Evolutionary conservation across 176 grass and related monocot genomes (phyloP).

Genomic region (Oryza brachyantha): DNA sequence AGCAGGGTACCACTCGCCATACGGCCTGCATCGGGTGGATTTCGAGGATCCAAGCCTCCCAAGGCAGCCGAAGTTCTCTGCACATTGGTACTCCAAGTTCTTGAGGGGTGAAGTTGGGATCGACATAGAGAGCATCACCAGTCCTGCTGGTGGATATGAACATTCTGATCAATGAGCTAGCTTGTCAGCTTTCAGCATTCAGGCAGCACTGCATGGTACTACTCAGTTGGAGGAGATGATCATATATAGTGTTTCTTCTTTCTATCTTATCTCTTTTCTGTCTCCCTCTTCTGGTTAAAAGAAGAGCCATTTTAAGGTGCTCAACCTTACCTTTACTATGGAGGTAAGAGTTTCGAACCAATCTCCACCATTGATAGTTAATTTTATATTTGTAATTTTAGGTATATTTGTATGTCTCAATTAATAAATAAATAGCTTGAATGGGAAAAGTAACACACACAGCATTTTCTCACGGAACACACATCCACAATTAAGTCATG

Average conservation of each 20-base stretch:
- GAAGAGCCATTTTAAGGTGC: too few species aligned
- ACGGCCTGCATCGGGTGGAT: conserved; percentile 46
- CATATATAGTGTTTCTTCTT: not conserved
- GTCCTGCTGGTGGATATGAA: not conserved
- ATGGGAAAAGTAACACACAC: too few species aligned
- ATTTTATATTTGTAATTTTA: too few species aligned
- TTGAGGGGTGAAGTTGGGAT: conserved; percentile 33
- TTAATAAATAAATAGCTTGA: too few species aligned
- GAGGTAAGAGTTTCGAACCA: too few species aligned
- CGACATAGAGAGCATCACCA: conserved; percentile 4
- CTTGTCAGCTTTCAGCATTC: not conserved
- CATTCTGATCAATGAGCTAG: conserved; percentile 29
- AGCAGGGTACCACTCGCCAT: conserved; percentile 35
- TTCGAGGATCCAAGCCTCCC: conserved; percentile 35
- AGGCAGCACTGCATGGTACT: too few species aligned
- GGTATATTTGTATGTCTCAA: too few species aligned
- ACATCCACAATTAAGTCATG: too few species aligned
- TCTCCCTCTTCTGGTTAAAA: not conserved
- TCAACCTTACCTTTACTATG: too few species aligned
- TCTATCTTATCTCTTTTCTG: too few species aligned
- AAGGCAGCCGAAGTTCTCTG: conserved; percentile 53
- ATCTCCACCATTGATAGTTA: too few species aligned
- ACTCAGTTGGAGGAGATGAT: not conserved
- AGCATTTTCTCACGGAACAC: too few species aligned
- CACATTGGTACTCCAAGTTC: conserved; percentile 57